These are phyloP conservation scores for Pythium volutum DNA, from an alignment of 352 stramenopile species.

Conservation along the genomic window DNA sequence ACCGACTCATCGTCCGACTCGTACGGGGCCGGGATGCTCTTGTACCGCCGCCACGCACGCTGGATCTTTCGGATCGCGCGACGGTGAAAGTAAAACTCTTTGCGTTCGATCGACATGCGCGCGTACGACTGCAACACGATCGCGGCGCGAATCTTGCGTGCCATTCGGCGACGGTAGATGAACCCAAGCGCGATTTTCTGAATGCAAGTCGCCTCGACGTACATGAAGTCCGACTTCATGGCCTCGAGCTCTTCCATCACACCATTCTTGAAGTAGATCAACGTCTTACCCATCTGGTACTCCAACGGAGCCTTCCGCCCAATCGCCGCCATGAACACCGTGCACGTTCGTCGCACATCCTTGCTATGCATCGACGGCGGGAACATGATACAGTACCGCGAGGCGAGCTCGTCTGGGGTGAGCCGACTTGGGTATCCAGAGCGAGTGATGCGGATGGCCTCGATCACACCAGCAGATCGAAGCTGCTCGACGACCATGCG, in stretches of 20 bases:
- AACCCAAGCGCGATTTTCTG: conserved; percentile 83
- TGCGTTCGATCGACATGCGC: conserved; percentile 72
- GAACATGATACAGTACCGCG: conserved; percentile 88
- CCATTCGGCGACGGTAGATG: conserved; percentile 66
- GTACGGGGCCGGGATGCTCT: conserved; percentile 31
- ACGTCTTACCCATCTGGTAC: conserved; percentile 92
- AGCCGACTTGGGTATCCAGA: conserved; percentile 92
- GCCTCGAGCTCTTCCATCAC: conserved; percentile 94
- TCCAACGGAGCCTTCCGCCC: conserved; percentile 81
- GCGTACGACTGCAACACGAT: conserved; percentile 81
- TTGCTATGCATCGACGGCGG: conserved; percentile 83
- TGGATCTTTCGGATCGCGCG: conserved; percentile 72
- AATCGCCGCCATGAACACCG: conserved; percentile 78
- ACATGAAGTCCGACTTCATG: conserved; percentile 91
- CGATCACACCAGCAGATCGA: conserved; percentile 89
- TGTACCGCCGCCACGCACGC: conserved; percentile 56
- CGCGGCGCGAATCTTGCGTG: conserved; percentile 58
- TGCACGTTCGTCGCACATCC: conserved; percentile 73
- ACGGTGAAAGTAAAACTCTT: conserved; percentile 72
- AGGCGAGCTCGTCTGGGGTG: conserved; percentile 74
- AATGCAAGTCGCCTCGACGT: conserved; percentile 85
- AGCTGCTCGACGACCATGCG: conserved; percentile 90
- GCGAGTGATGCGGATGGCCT: conserved; percentile 91
- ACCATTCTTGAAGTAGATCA: conserved; percentile 95
- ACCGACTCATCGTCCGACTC: conserved; percentile 30